Evolutionary conservation across 2,329 filamentous ascomycete species (phyloP), one percentile per base, ranked within the genome.

Genomic region (Leptoxyphium fumago): DNA sequence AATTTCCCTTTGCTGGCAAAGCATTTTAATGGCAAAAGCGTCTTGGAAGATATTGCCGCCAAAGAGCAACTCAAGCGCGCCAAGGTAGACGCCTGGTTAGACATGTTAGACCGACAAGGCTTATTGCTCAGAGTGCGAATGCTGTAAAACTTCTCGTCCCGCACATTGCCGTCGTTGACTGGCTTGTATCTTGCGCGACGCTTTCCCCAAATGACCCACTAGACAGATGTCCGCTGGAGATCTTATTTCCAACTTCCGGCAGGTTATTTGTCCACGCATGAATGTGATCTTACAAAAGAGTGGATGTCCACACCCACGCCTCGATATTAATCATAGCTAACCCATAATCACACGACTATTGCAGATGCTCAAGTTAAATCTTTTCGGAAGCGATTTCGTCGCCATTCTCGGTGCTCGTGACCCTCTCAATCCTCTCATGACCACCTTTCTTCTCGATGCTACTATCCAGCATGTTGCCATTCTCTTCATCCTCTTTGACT

Each of bases 31-130:
- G 91, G 91, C 1, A 75, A 73, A 45, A 80, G 82, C 57, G 81
- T 88, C 2, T 70, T 96, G 47, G 91, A 98, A 65, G 80, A 88
- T 53, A 82, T 98, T 51, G 77, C 83, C 1, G 68, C 91, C n/a
- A 74, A 82, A 45, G 86, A 95, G 64, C 83, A 84, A 5, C 74
- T 93, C 66, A 94, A 91, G 68, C 72, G 86, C 45, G 93, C 89
- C 64, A 60, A 67, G 38, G 71, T 77, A 40, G 38, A 40, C 6
- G 11, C 7, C 5, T 40, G 38, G 14, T 18, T 40, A 11, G 38
- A 28, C 5, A 17, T 18, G 6, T 18, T 40, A 18, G 38, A 40
- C 5, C 13, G 10, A 18, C 14, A 28, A 18, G 38, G 17, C 38
- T 21, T 40, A 5, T 11, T 40, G 18, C 14, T 40, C 13, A 40